These are phyloP conservation scores for Xylariaceae sp. DNA, from an alignment of 2,329 filamentous ascomycete species.

Conservation along the genomic window DNA sequence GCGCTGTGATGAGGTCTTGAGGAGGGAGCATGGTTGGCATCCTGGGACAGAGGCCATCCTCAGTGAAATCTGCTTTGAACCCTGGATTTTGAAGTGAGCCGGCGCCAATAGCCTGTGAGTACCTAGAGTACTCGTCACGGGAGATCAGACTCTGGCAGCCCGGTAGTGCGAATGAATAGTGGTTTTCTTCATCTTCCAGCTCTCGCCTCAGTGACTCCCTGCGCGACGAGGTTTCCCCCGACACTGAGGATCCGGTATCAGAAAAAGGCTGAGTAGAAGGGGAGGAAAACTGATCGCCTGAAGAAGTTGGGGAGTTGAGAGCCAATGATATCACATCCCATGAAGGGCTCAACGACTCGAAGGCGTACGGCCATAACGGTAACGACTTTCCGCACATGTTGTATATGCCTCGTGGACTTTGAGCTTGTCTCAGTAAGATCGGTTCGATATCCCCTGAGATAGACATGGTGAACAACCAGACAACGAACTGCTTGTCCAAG, in stretches of 20 bases:
- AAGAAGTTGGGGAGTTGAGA: slow-evolving; percentile 17
- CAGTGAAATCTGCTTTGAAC: slow-evolving; percentile 20
- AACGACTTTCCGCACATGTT: neutral
- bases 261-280: slow-evolving; percentile 16
- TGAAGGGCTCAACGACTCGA: neutral
- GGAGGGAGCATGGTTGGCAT: neutral
- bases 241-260: slow-evolving; percentile 15
- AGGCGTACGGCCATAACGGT: neutral
- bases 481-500: neutral
- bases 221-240: slow-evolving; percentile 17
- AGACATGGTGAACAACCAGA: slow-evolving; percentile 4
- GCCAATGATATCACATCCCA: slow-evolving; percentile 5
- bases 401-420: neutral
- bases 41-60: slow-evolving; percentile 10
- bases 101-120: neutral
- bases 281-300: slow-evolving; percentile 21
- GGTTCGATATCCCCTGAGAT: neutral
- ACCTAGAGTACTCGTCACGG: neutral
- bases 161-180: slow-evolving; percentile 16
- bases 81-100: slow-evolving; percentile 13
- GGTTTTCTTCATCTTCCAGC: slow-evolving; percentile 8
- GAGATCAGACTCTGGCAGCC: slow-evolving; percentile 14
- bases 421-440: neutral
- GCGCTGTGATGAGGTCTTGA: slow-evolving; percentile 23
- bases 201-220: slow-evolving; percentile 13